These are phyloP conservation scores for Cladosporium sp. DNA, from an alignment of 2,329 filamentous ascomycete species.

Conservation along the genomic window DNA sequence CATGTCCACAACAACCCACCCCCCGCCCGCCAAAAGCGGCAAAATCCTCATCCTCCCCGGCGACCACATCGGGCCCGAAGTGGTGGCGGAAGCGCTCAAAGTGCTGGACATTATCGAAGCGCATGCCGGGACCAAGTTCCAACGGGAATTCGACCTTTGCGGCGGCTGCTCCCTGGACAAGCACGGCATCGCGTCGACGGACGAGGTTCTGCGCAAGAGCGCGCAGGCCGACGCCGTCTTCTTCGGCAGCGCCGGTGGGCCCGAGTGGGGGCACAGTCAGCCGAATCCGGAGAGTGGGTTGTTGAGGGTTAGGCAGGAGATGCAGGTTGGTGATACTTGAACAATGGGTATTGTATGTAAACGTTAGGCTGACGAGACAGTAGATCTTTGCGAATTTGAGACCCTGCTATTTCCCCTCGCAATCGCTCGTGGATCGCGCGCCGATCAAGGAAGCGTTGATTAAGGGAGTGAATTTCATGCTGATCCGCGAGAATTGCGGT, in stretches of 20 bases:
- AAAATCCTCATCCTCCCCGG: slow-evolving; percentile 44
- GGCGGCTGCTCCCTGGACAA: slow-evolving; percentile 42
- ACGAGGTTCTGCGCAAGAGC: slow-evolving; percentile 41
- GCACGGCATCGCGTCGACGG: slow-evolving; percentile 42
- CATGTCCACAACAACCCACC: background rate
- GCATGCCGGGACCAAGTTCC: slow-evolving; percentile 24
- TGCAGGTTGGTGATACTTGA: slow-evolving; percentile 33
- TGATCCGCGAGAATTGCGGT: slow-evolving; percentile 49
- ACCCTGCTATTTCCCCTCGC: slow-evolving; percentile 45
- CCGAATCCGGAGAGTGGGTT: slow-evolving; percentile 46
- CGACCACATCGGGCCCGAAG: slow-evolving; percentile 50
- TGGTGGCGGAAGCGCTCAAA: slow-evolving; percentile 45
- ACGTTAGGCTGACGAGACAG: background rate
- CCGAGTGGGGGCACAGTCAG: slow-evolving; percentile 40
- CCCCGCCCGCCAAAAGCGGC: slow-evolving; percentile 16
- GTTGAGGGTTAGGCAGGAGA: slow-evolving; percentile 36
- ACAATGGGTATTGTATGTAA: background rate
- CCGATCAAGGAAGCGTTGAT: slow-evolving; percentile 46
- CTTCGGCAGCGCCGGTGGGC: slow-evolving; percentile 47
- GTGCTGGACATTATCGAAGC: slow-evolving; percentile 41
- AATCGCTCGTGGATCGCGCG: slow-evolving; percentile 35
- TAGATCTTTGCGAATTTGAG: slow-evolving; percentile 48
- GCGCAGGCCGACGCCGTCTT: slow-evolving; percentile 42
- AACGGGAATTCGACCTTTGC: slow-evolving; percentile 32
- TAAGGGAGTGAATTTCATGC: slow-evolving; percentile 45